Conservation (phyloP, 1,284 basidiomycete species). For the Schizophyllum commune region DNA sequence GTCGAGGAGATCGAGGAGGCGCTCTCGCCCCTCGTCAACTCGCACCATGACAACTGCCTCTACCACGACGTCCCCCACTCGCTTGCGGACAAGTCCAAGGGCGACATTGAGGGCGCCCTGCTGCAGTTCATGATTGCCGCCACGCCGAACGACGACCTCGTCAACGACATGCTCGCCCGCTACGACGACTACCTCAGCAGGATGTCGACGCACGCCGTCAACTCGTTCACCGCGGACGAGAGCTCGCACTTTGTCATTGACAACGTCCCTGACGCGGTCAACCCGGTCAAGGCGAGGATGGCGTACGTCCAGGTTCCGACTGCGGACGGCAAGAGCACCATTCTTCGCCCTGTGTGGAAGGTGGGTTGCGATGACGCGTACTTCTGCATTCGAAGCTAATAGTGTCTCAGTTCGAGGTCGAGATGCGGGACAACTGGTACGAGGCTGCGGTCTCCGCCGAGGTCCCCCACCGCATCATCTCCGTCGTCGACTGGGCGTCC, state of each 20-base stretch:
- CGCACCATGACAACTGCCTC: constrained; percentile 51
- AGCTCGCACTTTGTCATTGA: constrained; percentile 40
- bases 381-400: constrained; percentile 1
- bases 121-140: constrained; percentile 74
- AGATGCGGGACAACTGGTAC: constrained; percentile 85
- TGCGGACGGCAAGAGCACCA: constrained; percentile 34
- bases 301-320: constrained; percentile 69
- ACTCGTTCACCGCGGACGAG: constrained; percentile 16
- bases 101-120: constrained; percentile 48
- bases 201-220: constrained; percentile 38
- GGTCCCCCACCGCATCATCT: constrained; percentile 63
- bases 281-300: constrained; percentile 63
- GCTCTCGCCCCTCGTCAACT: constrained; percentile 30
- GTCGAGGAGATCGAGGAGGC: constrained; percentile 14
- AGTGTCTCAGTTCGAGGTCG: constrained; percentile 61
- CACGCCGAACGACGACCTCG: constrained; percentile 47
- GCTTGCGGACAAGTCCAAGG: constrained; percentile 15
- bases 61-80: constrained; percentile 28
- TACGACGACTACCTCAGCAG: constrained; percentile 41
- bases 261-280: constrained; percentile 65
- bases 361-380: constrained; percentile 22
- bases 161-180: constrained; percentile 41
- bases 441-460: constrained; percentile 62
- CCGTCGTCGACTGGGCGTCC: constrained; percentile 79
- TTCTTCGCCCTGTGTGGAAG: constrained; percentile 66